Conservation (phyloP, 371 early-diverging fungal genomes). For the Mucor ambiguus region DNA sequence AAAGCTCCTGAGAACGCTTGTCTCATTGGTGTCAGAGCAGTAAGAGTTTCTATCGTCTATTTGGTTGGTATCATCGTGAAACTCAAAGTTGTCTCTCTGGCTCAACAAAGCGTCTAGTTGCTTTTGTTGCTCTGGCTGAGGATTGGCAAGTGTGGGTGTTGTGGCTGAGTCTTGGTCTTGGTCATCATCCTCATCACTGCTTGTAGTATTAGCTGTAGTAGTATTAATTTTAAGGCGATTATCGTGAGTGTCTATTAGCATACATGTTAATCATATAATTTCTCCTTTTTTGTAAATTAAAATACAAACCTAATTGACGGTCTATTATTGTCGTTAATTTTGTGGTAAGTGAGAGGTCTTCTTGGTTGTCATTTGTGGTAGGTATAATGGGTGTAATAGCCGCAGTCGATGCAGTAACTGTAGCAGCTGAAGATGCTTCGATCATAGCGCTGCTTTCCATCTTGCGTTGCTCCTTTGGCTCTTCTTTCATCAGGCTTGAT, state of each 20-base stretch:
- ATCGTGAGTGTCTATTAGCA: neutral
- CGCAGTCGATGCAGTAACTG: neutral
- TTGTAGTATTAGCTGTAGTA: neutral
- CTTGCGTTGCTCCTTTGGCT: neutral
- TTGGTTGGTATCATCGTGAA: constrained; percentile 12
- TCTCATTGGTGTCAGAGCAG: constrained; percentile 20
- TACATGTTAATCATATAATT: neutral
- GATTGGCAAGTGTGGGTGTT: constrained; percentile 21
- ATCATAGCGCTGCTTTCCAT: neutral
- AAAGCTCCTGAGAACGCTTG: constrained; percentile 7
- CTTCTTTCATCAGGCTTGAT: neutral
- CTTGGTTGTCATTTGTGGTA: neutral
- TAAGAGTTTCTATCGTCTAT: neutral
- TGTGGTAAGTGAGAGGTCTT: neutral
- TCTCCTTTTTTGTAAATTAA: neutral
- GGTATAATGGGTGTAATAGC: neutral
- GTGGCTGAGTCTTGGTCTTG: constrained; percentile 17
- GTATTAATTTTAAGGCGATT: constrained; percentile 4
- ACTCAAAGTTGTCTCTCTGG: constrained; percentile 12
- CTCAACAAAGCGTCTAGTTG: constrained; percentile 1
- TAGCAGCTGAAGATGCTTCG: neutral
- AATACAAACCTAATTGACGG: neutral
- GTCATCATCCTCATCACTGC: neutral
- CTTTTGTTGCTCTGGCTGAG: constrained; percentile 4
- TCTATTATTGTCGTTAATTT: neutral